Evolutionary conservation across 2,329 filamentous ascomycete species (phyloP), one percentile per base, ranked within the genome.

Genomic region (Penicillium freii): DNA sequence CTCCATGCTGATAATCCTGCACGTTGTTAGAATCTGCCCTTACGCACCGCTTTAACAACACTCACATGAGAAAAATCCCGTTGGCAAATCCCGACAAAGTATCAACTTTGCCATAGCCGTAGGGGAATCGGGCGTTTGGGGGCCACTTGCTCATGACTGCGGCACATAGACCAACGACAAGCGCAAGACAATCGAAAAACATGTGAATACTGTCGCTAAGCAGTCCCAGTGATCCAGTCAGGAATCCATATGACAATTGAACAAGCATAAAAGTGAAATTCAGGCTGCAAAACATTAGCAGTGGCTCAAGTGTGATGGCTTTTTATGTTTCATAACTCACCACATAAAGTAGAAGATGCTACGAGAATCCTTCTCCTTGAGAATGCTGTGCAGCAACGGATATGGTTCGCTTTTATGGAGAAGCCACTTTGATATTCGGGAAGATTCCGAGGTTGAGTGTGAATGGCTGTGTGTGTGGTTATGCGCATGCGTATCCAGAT

Each of bases 161-260:
- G 29, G 94, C 94, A 66, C 93, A 88, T 10, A 99, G 81, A 11
- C 94, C 94, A 36, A 99, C 92, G 1, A 90, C 85, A 29, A 99
- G 82, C 21, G 93, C 94, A 36, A 97, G 87, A 66, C 94, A 99
- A 75, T 99, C 94, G 68, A 99, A 97, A 69, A 99, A 93, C 94
- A 99, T 99, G 77, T 99, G 94, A 62, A 99, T 94, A 69, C 92
- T 97, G 75, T 99, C 94, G 65, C 92, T 96, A 19, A 99, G 84
- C n/a, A 99, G 82, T 3, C 94, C 94, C 5, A 99, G 80, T 0
- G 94, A 99, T 65, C 96, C 92, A 4, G 92, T 97, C 11, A 94
- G 78, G 67, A 94, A 95, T 48, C 94, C 94, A 70, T 99, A 99
- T 60, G 93, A 91, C 40, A 92, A 89, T 69, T 99, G 94, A 1